phyloP scores from a whole-genome alignment of 768 basidiomycete species.

The Mycena pura region DNA sequence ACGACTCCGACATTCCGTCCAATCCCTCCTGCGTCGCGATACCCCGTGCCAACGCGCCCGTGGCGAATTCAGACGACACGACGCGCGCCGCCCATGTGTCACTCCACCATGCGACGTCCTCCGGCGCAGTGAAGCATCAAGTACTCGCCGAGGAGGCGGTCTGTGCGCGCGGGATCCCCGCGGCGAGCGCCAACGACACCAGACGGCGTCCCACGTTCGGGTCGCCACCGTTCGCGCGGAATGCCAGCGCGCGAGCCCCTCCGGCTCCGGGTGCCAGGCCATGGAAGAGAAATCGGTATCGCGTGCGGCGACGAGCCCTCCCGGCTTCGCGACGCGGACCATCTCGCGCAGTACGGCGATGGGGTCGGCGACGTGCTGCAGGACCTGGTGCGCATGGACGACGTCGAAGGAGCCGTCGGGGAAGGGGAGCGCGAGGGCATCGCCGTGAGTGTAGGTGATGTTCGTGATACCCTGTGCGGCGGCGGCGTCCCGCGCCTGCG shows the following conservation, averaged over 20 bases:
- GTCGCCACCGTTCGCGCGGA: slow-evolving; percentile 43
- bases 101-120: slow-evolving; percentile 48
- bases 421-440: slow-evolving; percentile 43
- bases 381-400: slow-evolving; percentile 56
- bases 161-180: slow-evolving; percentile 38
- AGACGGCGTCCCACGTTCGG: slow-evolving; percentile 47
- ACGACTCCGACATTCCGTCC: slow-evolving; percentile 11
- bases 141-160: slow-evolving; percentile 39
- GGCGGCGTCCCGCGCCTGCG: slow-evolving; percentile 41
- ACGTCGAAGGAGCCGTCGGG: slow-evolving; percentile 54
- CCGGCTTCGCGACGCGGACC: slow-evolving; percentile 51
- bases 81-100: slow-evolving; percentile 46
- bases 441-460: slow-evolving; percentile 46
- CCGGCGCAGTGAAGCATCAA: slow-evolving; percentile 44
- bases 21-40: slow-evolving; percentile 18
- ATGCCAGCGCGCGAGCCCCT: slow-evolving; percentile 33
- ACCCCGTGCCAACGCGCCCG: slow-evolving; percentile 36
- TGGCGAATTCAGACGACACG: slow-evolving; percentile 40
- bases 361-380: slow-evolving; percentile 54
- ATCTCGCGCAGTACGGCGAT: slow-evolving; percentile 52
- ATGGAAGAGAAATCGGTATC: slow-evolving; percentile 46
- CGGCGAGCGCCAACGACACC: slow-evolving; percentile 44
- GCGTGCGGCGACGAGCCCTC: slow-evolving; percentile 52
- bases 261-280: slow-evolving; percentile 44
- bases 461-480: slow-evolving; percentile 39